These are phyloP conservation scores for Syncephalastrum contaminatum DNA, from an alignment of 371 early-diverging fungal species.

Conservation along the genomic window DNA sequence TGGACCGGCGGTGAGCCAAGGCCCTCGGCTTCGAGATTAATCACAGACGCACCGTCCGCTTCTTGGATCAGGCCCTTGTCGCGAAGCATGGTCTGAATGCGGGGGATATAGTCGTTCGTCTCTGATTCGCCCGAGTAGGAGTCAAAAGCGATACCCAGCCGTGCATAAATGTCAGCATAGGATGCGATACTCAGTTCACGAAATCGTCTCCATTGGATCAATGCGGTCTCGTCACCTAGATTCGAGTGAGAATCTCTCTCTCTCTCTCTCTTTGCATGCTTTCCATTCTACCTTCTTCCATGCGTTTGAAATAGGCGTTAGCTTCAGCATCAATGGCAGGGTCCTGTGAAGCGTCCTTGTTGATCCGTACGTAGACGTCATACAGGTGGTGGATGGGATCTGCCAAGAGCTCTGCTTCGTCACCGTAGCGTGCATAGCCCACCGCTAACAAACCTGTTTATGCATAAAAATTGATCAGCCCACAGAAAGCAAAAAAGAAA, in stretches of 20 bases:
- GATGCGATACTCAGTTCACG: slow-evolving; percentile 85
- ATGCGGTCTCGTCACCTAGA: slow-evolving; percentile 57
- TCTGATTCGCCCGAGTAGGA: slow-evolving; percentile 96
- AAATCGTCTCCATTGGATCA: slow-evolving; percentile 84
- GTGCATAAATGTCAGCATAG: slow-evolving; percentile 85
- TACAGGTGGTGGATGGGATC: slow-evolving; percentile 96
- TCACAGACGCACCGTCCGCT: slow-evolving; percentile 68
- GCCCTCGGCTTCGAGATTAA: slow-evolving; percentile 73
- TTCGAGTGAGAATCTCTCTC: too few relatives aligned
- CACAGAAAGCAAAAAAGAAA: not conserved
- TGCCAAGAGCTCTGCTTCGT: slow-evolving; percentile 68
- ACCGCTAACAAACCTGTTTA: slow-evolving; percentile 82
- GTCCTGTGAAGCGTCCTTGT: slow-evolving; percentile 60
- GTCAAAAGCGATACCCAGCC: slow-evolving; percentile 91
- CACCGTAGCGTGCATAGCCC: slow-evolving; percentile 87
- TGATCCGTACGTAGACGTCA: slow-evolving; percentile 95
- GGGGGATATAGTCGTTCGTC: slow-evolving; percentile 71
- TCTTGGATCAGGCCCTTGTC: slow-evolving; percentile 14
- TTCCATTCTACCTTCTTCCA: slow-evolving; percentile 79
- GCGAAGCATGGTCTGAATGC: slow-evolving; percentile 66
- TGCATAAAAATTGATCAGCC: not conserved
- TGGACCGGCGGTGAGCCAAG: slow-evolving; percentile 77
- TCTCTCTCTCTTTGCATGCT: not conserved
- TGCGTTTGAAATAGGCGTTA: slow-evolving; percentile 86
- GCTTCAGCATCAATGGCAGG: slow-evolving; percentile 70